Evolutionary conservation across 2,329 filamentous ascomycete genomes (phyloP).

Genomic region (Trichoderma sp.): DNA sequence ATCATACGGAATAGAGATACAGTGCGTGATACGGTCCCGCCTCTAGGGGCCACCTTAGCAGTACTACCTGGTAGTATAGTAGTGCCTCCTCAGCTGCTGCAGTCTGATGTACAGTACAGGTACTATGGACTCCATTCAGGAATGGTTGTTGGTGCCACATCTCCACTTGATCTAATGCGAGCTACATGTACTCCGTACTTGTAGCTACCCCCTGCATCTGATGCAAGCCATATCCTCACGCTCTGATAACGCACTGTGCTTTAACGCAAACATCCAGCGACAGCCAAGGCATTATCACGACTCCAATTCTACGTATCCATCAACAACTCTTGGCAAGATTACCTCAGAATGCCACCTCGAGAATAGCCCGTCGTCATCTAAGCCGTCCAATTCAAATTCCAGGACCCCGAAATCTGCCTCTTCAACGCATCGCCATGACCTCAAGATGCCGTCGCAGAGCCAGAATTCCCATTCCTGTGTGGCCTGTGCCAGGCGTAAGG

Average conservation of each 20-base stretch:
- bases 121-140: no score
- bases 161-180: no score
- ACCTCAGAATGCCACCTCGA: not conserved
- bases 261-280: not conserved
- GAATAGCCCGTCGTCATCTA: not conserved
- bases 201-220: not conserved
- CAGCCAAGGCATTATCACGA: not conserved
- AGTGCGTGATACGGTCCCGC: not conserved
- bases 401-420: not conserved
- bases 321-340: not conserved
- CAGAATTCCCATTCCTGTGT: not conserved
- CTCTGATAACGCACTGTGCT: not conserved
- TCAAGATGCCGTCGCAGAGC: not conserved
- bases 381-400: not conserved
- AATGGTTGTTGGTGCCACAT: no score
- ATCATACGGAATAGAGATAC: no score
- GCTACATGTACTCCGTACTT: not conserved
- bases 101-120: no score
- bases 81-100: no score
- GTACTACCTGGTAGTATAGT: no score
- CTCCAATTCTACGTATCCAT: not conserved
- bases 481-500: not conserved
- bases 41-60: no score
- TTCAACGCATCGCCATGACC: not conserved
- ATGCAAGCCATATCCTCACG: not conserved